phyloP scores from a whole-genome alignment of 352 stramenopile species.

The Thalassiosira sp. region DNA sequence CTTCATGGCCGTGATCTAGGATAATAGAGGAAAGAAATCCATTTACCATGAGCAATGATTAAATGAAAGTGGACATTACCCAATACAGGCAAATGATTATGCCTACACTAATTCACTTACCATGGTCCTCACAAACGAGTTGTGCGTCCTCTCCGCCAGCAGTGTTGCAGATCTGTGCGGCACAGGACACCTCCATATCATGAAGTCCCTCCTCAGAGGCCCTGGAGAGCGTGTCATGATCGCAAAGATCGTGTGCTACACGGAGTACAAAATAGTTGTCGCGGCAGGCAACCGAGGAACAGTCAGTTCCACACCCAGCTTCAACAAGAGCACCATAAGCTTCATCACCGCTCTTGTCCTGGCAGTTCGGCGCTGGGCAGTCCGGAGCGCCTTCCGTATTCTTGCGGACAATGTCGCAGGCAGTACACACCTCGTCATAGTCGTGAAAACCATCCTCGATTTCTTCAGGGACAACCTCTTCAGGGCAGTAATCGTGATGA shows the following conservation, averaged over 20 bases:
- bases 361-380: constrained; percentile 25
- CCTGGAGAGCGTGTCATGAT: constrained; percentile 23
- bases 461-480: constrained; percentile 29
- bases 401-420: constrained; percentile 26
- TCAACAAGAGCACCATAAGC: constrained; percentile 37
- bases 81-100: background rate
- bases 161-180: constrained; percentile 31
- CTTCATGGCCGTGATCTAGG: background rate
- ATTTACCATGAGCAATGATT: background rate
- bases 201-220: constrained; percentile 44
- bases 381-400: constrained; percentile 18
- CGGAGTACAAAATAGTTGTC: constrained; percentile 27
- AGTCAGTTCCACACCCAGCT: constrained; percentile 28
- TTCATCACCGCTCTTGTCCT: constrained; percentile 22
- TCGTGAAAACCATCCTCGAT: constrained; percentile 53
- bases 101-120: constrained; percentile 4
- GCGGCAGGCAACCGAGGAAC: constrained; percentile 31
- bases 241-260: constrained; percentile 28
- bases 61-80: background rate
- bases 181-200: constrained; percentile 35
- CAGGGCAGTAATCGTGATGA: constrained; percentile 47
- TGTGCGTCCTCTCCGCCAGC: constrained; percentile 9
- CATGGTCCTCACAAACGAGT: constrained; percentile 35
- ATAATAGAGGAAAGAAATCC: background rate
- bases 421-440: constrained; percentile 31